Percentiles rank a stretch among this genome's conserved stretches.
Evolutionary conservation across 352 stramenopile genomes (phyloP).

Genomic region (Globisporangium paroecandrum): DNA sequence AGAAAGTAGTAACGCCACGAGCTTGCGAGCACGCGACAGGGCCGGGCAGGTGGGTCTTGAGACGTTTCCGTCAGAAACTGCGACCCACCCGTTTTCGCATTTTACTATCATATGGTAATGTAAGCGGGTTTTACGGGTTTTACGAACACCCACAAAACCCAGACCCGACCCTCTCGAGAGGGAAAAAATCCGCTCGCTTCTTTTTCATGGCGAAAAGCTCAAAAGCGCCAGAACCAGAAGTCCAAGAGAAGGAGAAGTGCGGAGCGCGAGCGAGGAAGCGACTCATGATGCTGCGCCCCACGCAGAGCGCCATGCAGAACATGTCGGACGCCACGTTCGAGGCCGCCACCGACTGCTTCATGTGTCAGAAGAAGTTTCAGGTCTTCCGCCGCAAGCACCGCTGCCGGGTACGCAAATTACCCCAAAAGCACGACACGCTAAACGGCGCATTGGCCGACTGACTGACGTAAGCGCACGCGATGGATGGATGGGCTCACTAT

Average conservation of each 20-base stretch:
- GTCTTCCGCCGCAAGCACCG: constrained; percentile 83
- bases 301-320: constrained; percentile 18
- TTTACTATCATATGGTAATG: neutral
- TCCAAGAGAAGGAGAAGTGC: neutral
- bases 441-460: neutral
- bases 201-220: constrained; percentile 10
- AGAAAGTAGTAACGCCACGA: neutral
- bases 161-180: neutral
- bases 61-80: neutral
- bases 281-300: constrained; percentile 19
- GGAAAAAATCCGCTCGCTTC: constrained; percentile 14
- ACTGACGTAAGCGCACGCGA: neutral
- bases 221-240: neutral
- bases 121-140: neutral
- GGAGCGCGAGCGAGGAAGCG: neutral
- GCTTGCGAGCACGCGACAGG: constrained; percentile 6
- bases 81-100: neutral
- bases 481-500: neutral
- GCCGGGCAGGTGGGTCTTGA: neutral
- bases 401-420: constrained; percentile 42
- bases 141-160: neutral
- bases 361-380: constrained; percentile 86
- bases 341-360: constrained; percentile 56
- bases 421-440: neutral
- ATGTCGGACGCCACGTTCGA: constrained; percentile 55